Percentiles rank a stretch among this genome's conserved stretches.
phyloP scores from a whole-genome alignment of 2,329 filamentous ascomycete species.

The Ophiocordyceps unilateralis region DNA sequence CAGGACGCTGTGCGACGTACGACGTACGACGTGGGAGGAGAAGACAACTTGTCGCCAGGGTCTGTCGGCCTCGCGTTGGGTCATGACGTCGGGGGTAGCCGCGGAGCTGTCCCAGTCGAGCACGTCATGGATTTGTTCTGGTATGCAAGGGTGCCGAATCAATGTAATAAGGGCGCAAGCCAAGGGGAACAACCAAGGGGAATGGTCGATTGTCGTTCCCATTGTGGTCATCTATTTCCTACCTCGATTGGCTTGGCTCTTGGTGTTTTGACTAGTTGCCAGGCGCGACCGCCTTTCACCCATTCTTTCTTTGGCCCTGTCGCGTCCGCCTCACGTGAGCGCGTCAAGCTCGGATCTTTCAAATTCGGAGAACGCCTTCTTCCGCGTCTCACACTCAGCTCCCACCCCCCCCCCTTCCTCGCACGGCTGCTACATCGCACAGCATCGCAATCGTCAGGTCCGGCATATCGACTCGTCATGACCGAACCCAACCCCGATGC shows the following conservation, averaged over 20 bases:
- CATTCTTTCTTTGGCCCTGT: no score
- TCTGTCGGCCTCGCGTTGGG: not conserved
- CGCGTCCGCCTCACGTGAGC: no score
- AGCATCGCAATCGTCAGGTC: no score
- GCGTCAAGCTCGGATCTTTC: no score
- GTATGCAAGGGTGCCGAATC: not conserved
- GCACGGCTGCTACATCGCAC: not conserved
- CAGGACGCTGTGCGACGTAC: not conserved
- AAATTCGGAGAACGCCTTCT: not conserved
- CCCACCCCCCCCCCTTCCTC: not conserved
- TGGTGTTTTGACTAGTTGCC: no score
- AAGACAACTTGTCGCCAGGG: not conserved
- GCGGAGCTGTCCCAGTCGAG: not conserved
- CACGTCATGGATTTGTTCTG: constrained; percentile 6
- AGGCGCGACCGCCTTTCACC: no score
- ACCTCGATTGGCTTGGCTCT: no score
- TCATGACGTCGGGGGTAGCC: not conserved
- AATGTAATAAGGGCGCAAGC: not conserved
- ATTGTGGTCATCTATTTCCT: no score
- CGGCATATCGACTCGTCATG: not conserved
- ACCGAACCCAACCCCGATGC: constrained; percentile 3
- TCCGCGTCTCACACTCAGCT: not conserved
- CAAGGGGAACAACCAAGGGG: not conserved
- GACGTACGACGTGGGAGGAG: not conserved
- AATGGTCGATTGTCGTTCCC: no score